Evolutionary conservation across 108 stramenopile genomes (phyloP).

Genomic region (Cyclostephanos tholiformis): DNA sequence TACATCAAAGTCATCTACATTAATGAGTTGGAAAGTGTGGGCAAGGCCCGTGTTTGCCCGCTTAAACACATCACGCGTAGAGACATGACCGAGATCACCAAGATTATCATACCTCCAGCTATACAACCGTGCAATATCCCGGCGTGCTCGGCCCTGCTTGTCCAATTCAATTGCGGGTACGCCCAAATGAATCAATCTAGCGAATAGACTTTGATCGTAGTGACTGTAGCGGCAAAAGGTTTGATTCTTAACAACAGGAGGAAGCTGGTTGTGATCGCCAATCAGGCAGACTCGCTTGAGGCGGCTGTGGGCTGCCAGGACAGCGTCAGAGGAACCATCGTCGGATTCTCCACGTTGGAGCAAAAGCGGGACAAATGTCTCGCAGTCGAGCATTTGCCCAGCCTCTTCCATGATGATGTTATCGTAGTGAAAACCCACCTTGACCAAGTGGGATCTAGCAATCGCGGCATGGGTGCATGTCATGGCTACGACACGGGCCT

Average conservation of each 20-base stretch:
- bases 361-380: conserved; percentile 93
- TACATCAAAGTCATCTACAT: conserved; percentile 90
- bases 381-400: conserved; percentile 96
- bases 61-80: conserved; percentile 52
- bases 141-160: conserved; percentile 92
- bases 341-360: conserved; percentile 88
- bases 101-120: conserved; percentile 90
- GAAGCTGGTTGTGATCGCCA: conserved; percentile 98
- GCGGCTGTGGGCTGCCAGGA: conserved; percentile 52
- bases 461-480: conserved; percentile 99
- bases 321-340: conserved; percentile 43
- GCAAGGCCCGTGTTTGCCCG: conserved; percentile 92
- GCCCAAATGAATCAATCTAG: conserved; percentile 90
- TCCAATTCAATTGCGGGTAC: conserved; percentile 88
- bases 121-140: conserved; percentile 90
- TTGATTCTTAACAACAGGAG: conserved; percentile 93
- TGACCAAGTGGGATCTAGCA: conserved; percentile 85
- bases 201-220: conserved; percentile 94
- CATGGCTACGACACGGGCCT: conserved; percentile 97
- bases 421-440: conserved; percentile 96
- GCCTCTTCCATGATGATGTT: conserved; percentile 98
- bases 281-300: conserved; percentile 95
- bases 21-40: conserved; percentile 87
- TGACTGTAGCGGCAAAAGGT: conserved; percentile 84
- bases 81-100: conserved; percentile 86